phyloP scores from a whole-genome alignment of 805 yeast species.

The Metschnikowia bowlesiae region DNA sequence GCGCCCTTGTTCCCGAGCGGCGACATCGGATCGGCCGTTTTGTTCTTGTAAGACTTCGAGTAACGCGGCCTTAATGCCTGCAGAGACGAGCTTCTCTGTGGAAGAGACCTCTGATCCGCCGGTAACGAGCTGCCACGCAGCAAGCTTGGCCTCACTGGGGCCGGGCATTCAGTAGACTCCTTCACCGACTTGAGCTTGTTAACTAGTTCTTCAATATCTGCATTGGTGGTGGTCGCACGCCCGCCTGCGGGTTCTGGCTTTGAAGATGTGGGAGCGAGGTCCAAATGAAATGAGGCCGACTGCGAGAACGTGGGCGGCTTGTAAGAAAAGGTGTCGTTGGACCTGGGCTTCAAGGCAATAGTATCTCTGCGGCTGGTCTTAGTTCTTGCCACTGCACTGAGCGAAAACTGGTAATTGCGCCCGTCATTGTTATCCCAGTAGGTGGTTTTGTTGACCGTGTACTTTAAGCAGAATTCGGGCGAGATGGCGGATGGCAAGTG shows the following conservation, averaged over 20 bases:
- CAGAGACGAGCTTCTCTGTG: not conserved
- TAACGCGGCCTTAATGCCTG: slow-evolving; percentile 16
- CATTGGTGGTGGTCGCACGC: not conserved
- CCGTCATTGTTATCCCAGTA: slow-evolving; percentile 39
- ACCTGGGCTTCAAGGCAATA: not conserved
- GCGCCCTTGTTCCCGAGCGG: slow-evolving; percentile 3
- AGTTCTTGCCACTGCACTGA: slow-evolving; percentile 12
- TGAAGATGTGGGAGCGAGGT: not conserved
- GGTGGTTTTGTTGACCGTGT: slow-evolving; percentile 23
- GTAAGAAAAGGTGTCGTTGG: slow-evolving; percentile 11
- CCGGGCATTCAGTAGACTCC: not conserved
- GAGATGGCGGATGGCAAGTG: slow-evolving; percentile 28
- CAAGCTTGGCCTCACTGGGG: not conserved
- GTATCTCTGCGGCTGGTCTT: slow-evolving; percentile 4
- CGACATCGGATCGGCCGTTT: slow-evolving; percentile 6
- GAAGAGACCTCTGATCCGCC: not conserved
- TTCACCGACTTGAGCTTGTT: slow-evolving; percentile 11
- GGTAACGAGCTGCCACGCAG: not conserved
- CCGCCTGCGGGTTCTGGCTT: slow-evolving; percentile 2
- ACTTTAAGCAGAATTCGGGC: slow-evolving; percentile 33
- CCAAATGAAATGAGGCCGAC: not conserved
- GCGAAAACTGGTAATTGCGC: slow-evolving; percentile 33
- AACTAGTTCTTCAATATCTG: slow-evolving; percentile 13
- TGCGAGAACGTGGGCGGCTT: slow-evolving; percentile 11
- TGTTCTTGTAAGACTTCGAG: slow-evolving; percentile 26